Percentiles rank a stretch among this genome's conserved stretches.
Conservation (phyloP, 805 yeast genomes). For the Millerozyma miso region DNA sequence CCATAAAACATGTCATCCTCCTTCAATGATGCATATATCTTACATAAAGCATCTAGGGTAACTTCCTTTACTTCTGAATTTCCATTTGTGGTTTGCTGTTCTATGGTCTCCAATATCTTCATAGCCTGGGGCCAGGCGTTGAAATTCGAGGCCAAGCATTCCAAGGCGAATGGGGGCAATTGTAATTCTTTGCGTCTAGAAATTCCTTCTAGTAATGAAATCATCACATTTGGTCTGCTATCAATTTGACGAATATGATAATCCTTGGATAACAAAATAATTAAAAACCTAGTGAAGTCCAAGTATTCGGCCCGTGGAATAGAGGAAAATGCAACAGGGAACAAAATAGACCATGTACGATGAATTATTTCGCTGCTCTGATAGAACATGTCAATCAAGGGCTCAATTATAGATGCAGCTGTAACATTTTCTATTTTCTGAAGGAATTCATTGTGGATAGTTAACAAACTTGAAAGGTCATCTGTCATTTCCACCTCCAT, state of each 20-base stretch:
- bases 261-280: slow-evolving; percentile 78
- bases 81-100: slow-evolving; percentile 52
- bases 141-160: slow-evolving; percentile 80
- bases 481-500: slow-evolving; percentile 26
- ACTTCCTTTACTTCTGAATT: slow-evolving; percentile 76
- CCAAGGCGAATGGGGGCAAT: slow-evolving; percentile 90
- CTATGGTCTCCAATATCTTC: slow-evolving; percentile 73
- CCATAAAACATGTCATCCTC: slow-evolving; percentile 98
- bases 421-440: slow-evolving; percentile 26
- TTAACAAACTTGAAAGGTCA: slow-evolving; percentile 11
- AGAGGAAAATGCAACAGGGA: slow-evolving; percentile 74
- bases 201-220: slow-evolving; percentile 79
- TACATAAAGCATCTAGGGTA: slow-evolving; percentile 85
- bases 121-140: slow-evolving; percentile 91
- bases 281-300: slow-evolving; percentile 79
- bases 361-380: slow-evolving; percentile 77
- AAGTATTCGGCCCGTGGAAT: slow-evolving; percentile 76
- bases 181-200: slow-evolving; percentile 68
- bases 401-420: slow-evolving; percentile 60
- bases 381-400: slow-evolving; percentile 77
- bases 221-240: slow-evolving; percentile 80
- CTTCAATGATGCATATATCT: slow-evolving; percentile 80
- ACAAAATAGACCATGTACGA: slow-evolving; percentile 75
- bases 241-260: slow-evolving; percentile 91
- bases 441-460: slow-evolving; percentile 28